A percentile compares a stretch with the other conserved stretches of the same genome.
These are phyloP conservation scores for Trametes cinnabarina DNA, from an alignment of 768 basidiomycete species.

Conservation along the genomic window DNA sequence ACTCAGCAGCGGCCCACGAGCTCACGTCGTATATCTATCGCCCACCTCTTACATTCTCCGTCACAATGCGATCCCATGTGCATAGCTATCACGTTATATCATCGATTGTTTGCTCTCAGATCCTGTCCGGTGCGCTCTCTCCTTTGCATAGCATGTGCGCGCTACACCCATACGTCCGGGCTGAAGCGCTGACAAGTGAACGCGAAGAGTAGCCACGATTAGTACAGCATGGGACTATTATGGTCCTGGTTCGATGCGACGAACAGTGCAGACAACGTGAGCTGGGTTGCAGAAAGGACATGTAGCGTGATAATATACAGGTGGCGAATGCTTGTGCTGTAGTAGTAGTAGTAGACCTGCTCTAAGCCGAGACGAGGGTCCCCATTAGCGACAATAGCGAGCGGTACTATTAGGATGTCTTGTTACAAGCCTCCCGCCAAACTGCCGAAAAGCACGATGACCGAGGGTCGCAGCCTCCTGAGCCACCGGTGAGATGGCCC, in stretches of 20 bases:
- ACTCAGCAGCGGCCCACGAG: not conserved
- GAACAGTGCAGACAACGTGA: no score
- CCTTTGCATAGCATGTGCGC: no score
- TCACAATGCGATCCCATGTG: slow-evolving; percentile 3
- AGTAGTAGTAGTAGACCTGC: slow-evolving; percentile 7
- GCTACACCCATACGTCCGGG: no score
- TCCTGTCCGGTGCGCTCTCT: no score
- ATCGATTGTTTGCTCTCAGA: no score
- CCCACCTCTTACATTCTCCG: not conserved
- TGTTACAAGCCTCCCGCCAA: slow-evolving; percentile 4
- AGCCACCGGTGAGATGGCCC: not conserved
- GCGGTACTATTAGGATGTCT: slow-evolving; percentile 11
- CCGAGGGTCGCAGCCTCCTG: not conserved
- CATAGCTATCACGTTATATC: slow-evolving; percentile 12
- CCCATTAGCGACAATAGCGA: slow-evolving; percentile 8
- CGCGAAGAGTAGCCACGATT: no score
- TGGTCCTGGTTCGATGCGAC: no score
- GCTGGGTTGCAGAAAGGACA: slow-evolving; percentile 8
- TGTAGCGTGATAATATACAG: slow-evolving; percentile 19
- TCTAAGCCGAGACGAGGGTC: slow-evolving; percentile 14
- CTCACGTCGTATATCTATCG: not conserved
- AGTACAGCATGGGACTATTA: no score
- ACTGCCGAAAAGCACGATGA: not conserved
- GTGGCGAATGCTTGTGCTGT: slow-evolving; percentile 13
- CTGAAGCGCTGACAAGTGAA: no score